Conservation (phyloP, 257 asterid genomes). For the Leonotis leonurus region DNA sequence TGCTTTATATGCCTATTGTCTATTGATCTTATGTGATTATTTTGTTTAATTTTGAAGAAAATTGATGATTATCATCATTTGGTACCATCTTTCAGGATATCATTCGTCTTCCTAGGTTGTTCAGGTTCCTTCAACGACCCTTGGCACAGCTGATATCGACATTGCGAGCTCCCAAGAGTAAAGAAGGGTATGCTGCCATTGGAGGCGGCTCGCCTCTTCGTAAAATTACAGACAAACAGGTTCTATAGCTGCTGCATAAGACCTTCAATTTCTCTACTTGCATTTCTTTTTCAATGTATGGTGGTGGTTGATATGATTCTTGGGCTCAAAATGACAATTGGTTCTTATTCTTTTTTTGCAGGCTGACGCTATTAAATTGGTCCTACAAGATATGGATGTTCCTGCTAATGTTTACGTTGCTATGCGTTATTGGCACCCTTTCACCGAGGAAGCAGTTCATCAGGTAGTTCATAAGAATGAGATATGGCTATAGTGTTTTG, state of each 20-base stretch:
- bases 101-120: slow-evolving; percentile 91
- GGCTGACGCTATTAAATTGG: slow-evolving; percentile 71
- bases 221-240: slow-evolving; percentile 89
- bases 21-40: neutral
- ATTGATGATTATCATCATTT: neutral
- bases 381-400: slow-evolving; percentile 58
- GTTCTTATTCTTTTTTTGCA: slow-evolving; percentile 27
- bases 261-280: neutral
- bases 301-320: neutral
- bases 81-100: slow-evolving; percentile 52
- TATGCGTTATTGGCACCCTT: slow-evolving; percentile 99
- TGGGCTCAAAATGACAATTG: slow-evolving; percentile 10
- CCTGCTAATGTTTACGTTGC: slow-evolving; percentile 80
- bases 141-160: slow-evolving; percentile 79
- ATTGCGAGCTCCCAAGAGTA: slow-evolving; percentile 89
- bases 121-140: slow-evolving; percentile 82
- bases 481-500: neutral
- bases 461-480: slow-evolving; percentile 38
- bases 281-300: neutral
- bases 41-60: neutral
- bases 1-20: slow-evolving; percentile 14
- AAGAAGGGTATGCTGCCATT: slow-evolving; percentile 94
- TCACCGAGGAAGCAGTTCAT: slow-evolving; percentile 93
- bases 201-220: slow-evolving; percentile 99
- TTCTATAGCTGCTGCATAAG: slow-evolving; percentile 5